These are phyloP conservation scores for Lactuca saligna DNA, from an alignment of 129 eudicot genomes.

Conservation along the genomic window DNA sequence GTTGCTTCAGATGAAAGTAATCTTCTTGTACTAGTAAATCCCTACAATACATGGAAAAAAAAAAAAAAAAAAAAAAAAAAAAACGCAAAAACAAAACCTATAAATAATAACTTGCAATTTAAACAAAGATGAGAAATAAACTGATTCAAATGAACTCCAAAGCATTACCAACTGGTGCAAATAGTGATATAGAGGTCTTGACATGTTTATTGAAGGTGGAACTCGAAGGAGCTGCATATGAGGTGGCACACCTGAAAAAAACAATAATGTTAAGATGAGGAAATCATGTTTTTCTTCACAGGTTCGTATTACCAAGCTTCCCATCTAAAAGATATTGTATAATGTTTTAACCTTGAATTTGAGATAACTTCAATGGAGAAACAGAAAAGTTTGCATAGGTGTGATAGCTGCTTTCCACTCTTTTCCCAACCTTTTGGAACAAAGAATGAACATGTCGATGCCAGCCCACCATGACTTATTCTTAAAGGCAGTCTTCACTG, in stretches of 20 bases:
- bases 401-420: slow-evolving; percentile 44
- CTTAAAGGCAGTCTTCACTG: slow-evolving; percentile 21
- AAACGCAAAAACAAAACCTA: not conserved
- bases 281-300: not conserved
- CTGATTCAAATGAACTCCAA: slow-evolving; percentile 14
- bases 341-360: slow-evolving; percentile 43
- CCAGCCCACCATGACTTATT: slow-evolving; percentile 78
- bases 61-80: not conserved
- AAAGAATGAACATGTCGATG: slow-evolving; percentile 60
- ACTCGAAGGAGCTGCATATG: slow-evolving; percentile 38
- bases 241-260: slow-evolving; percentile 53
- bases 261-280: not conserved
- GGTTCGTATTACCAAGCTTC: not conserved
- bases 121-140: not conserved
- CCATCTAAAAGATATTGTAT: slow-evolving; percentile 13
- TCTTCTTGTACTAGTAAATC: slow-evolving; percentile 67
- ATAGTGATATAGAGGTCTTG: slow-evolving; percentile 55
- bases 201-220: slow-evolving; percentile 36
- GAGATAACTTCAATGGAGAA: slow-evolving; percentile 54
- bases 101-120: too few relatives aligned
- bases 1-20: slow-evolving; percentile 71
- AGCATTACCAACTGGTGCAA: slow-evolving; percentile 66
- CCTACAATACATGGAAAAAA: slow-evolving; percentile 44
- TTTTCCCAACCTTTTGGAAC: slow-evolving; percentile 58
- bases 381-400: slow-evolving; percentile 39